phyloP scores from a whole-genome alignment of 257 asterid genomes.

The Schizonepeta tenuifolia region DNA sequence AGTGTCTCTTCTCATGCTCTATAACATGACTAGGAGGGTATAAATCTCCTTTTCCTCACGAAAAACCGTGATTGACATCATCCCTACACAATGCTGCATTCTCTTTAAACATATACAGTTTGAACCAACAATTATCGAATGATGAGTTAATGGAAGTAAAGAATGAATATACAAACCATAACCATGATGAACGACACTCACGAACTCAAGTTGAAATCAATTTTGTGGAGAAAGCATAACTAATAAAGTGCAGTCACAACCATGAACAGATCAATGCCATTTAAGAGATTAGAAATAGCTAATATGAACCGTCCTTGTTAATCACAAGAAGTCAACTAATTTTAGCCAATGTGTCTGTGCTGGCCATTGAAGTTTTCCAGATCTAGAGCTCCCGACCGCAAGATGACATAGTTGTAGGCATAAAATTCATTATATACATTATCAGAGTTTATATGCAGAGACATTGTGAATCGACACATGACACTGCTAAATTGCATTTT shows the following conservation, averaged over 20 bases:
- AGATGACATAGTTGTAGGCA: neutral
- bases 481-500: neutral
- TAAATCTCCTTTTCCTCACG: neutral
- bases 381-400: neutral
- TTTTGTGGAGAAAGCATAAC: neutral
- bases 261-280: neutral
- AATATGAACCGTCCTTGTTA: neutral
- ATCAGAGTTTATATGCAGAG: neutral
- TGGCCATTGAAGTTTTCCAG: neutral
- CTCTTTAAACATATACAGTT: neutral
- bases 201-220: neutral
- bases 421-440: neutral
- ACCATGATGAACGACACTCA: neutral
- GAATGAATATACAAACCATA: neutral
- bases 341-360: conserved; percentile 7
- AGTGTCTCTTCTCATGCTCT: neutral
- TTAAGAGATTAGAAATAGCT: neutral
- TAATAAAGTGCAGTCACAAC: neutral
- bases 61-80: neutral
- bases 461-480: neutral
- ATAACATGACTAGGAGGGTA: conserved; percentile 11
- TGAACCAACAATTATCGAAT: neutral
- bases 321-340: neutral
- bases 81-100: neutral
- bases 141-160: neutral